Conservation (phyloP, 2,329 filamentous ascomycete species). For the Monosporascus sp. region DNA sequence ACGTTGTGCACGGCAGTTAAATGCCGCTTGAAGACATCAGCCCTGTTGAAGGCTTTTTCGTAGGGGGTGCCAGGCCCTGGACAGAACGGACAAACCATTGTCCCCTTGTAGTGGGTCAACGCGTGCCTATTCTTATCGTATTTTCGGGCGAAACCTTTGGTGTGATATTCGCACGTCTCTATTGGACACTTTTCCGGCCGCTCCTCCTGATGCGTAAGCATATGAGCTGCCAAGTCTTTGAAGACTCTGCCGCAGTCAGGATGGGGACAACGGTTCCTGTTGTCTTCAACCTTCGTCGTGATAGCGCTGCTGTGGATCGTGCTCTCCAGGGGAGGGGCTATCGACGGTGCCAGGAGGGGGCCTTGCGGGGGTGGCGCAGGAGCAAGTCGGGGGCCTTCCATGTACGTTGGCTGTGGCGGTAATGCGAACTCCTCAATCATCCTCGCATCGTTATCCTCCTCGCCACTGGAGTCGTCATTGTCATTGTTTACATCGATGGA, state of each 20-base stretch:
- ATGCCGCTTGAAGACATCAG: slow-evolving; percentile 93
- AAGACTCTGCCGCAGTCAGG: slow-evolving; percentile 80
- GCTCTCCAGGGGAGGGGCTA: slow-evolving; percentile 25
- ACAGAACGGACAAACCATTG: slow-evolving; percentile 95
- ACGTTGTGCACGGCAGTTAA: slow-evolving; percentile 86
- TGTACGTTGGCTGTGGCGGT: slow-evolving; percentile 22
- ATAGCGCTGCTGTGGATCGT: slow-evolving; percentile 27
- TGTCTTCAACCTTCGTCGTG: slow-evolving; percentile 26
- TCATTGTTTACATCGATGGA: slow-evolving; percentile 36
- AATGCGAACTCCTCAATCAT: slow-evolving; percentile 45
- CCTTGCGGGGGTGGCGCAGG: slow-evolving; percentile 25
- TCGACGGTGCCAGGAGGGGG: slow-evolving; percentile 24
- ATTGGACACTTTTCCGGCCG: slow-evolving; percentile 93
- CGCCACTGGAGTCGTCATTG: slow-evolving; percentile 44
- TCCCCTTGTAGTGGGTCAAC: slow-evolving; percentile 92
- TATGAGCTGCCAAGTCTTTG: slow-evolving; percentile 89
- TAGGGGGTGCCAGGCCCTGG: slow-evolving; percentile 81
- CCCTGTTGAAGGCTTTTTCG: slow-evolving; percentile 93
- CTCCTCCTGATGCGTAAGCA: slow-evolving; percentile 89
- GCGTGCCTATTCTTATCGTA: slow-evolving; percentile 97
- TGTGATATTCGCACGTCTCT: slow-evolving; percentile 82
- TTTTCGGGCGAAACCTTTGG: slow-evolving; percentile 88
- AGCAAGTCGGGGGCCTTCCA: slow-evolving; percentile 27
- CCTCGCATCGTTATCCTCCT: slow-evolving; percentile 41
- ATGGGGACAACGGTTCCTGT: slow-evolving; percentile 61